Base-by-base conservation (phyloP, 2,329 filamentous ascomycete genomes). In the Niveomyces coronatus region DNA sequence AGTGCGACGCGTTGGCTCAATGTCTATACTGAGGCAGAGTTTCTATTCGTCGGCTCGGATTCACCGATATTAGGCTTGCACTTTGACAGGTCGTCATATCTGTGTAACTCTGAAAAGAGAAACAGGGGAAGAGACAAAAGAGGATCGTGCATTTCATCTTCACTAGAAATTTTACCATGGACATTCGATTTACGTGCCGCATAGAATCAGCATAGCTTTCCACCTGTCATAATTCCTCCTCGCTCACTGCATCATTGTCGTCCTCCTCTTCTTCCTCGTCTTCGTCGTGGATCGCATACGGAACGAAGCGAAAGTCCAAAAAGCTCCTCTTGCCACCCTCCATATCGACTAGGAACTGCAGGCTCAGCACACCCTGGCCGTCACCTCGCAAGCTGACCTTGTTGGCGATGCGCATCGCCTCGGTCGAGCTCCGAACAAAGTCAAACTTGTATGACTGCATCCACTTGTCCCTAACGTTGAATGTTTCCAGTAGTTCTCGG, bases 281-380 rank as follows among this genome's bases (percentile, higher is more conserved):
- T 5, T 68, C 67, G 19, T 77, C 78, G 29, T 82, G 73, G 16
- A 74, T 71, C 13, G 71, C 67, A 39, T 78, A 79, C 13, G 85
- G 85, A 41, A 93, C 79, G 53, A 91, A 85, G 15, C 82, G 70
- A 57, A 89, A 93, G 57, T 91, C 84, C 17, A 91, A 69, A 60
- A 89, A 93, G 49, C 78, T 84, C 27, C 78, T 67, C 17, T 69
- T 68, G 5, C 74, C 71, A 6, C 74, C 73, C 44, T 91, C 85
- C 29, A 88, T 70, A 54, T 95, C 86, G 13, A 98, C 81, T 82
- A 98, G 91, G 52, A 96, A 95, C 54, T 98, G 91, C 56, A 96
- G 63, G 59, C 85, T 95, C 46, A 98, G 60, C 20, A 98, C 89
- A 0, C 91, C 89, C 55, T 94, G 85, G 2, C 74, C 70, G 58